Evolutionary conservation across 768 basidiomycete species (phyloP), one percentile per base, ranked within the genome.

Genomic region (Tricholoma flavovirens): DNA sequence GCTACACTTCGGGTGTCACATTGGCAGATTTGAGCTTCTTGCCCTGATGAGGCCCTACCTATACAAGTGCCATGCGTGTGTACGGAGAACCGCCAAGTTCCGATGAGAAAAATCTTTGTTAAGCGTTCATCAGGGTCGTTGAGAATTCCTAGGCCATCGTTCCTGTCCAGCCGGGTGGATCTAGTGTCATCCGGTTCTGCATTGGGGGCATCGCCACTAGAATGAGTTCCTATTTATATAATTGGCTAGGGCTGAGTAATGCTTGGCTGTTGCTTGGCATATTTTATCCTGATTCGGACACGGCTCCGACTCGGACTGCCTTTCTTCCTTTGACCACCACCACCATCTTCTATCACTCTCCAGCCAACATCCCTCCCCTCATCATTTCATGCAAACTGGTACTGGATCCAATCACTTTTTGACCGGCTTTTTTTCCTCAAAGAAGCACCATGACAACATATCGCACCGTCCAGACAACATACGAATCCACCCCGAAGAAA

Each of bases 351-450:
- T 19, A 30, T 43, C 40, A 14, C 26, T n/a, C 15, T 43, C 52
- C 52, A 42, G 30, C 14, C 24, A 32, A 36, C 12, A 52, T 43
- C 52, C 43, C 6, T 17, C n/a, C 26, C 40, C 26, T 30, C n/a
- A 42, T 32, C 24, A 19, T 42, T 53, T 43, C 40, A 55, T 55
- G 54, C 38, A 55, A 43, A 48, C 54, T 36, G 54, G 54, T 46
- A 46, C 52, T 6, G 40, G 26, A 43, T 15, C 40, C 17, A 26
- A 43, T 10, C 40, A 53, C 26, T 40, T 52, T 21, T 52, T n/a
- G 22, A 38, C 24, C 46, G 30, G 29, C 4, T 10, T 30, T 17
- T 53, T 32, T 6, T 43, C 22, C 8, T 17, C 43, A 4, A 29
- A 30, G 14, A 22, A 14, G 30, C 12, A n/a, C 30, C 22, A 53